Base-by-base conservation (phyloP, 2,329 filamentous ascomycete species). In the Herpotrichia juniperi region DNA sequence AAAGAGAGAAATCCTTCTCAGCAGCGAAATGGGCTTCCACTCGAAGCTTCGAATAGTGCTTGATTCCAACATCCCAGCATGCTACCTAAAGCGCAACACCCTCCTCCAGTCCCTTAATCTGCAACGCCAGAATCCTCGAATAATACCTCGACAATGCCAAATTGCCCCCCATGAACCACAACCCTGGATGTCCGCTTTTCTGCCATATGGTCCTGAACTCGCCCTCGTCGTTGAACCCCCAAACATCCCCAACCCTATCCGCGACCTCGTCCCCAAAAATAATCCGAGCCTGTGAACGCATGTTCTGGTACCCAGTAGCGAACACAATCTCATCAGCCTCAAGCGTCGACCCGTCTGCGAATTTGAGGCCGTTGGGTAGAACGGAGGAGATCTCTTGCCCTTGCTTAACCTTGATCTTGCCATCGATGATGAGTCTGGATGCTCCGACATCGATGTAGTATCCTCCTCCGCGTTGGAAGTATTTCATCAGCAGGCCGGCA, bases 391-490 rank as follows among this genome's bases (percentile, higher is more conserved):
- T 68, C 4, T 72, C 61, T 21, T 69, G 62, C 34, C 71, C 71
- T 8, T 71, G 68, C 59, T 78, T 77, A 39, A 81, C 65, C 49
- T 75, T 76, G 53, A 81, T 79, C 66, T 79, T 66, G 12, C 77
- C 75, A 5, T 76, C 66, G 9, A 74, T 63, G 34, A 81, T 79
- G 44, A 76, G 68, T 24, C 67, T 66, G 1, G 69, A 76, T 2
- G 70, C 71, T 1, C 79, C 79, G 21, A 79, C 74, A 50, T 81
- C 78, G 43, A 81, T 73, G 54, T 80, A 80, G 57, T 81, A 78
- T 0, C 79, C 77, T 3, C 79, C 79, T 25, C 74, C 68, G 1
- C 76, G 72, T 42, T 77, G 72, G 50, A 68, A 74, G 25, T 80
- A 67, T 47, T 76, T 72, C 30, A 65, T 76, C 63, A 49, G 63